Percentiles rank a stretch among this genome's conserved stretches.
Conservation (phyloP, 192 early-diverging fungal genomes). For the Anaeromyces robustus region DNA sequence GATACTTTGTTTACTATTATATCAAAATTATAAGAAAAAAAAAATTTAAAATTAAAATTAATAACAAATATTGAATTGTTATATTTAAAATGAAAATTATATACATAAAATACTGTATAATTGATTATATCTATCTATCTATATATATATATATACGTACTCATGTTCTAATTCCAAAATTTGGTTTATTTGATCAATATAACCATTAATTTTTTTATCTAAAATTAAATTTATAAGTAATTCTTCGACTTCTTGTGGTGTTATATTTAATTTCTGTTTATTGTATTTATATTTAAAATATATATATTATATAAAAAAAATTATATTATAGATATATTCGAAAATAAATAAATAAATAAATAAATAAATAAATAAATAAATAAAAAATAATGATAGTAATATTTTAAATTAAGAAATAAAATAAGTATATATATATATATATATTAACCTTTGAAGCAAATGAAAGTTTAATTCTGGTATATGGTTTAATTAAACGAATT, state of each 20-base stretch:
- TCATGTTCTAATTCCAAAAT: conserved; percentile 52
- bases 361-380: conserved; percentile 1
- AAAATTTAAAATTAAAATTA: background rate
- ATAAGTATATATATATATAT: background rate
- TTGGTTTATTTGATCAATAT: conserved; percentile 82
- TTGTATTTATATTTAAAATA: no score
- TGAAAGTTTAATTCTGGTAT: conserved; percentile 74
- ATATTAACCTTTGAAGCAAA: conserved; percentile 55
- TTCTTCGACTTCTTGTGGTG: conserved; percentile 61
- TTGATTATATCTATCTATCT: no score
- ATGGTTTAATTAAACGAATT: conserved; percentile 69
- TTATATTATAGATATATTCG: no score
- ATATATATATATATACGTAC: conserved; percentile 19
- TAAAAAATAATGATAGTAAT: background rate
- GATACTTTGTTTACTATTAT: background rate
- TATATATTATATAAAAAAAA: no score
- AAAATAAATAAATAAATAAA: no score
- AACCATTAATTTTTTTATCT: conserved; percentile 67
- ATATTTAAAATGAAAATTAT: no score
- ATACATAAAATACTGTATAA: no score
- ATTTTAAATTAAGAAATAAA: no score
- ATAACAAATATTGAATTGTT: no score
- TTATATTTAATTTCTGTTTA: conserved; percentile 63
- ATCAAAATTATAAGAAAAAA: background rate
- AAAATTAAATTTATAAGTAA: conserved; percentile 75